phyloP scores from a whole-genome alignment of 2,329 filamentous ascomycete species.

The Seiridium unicorne region DNA sequence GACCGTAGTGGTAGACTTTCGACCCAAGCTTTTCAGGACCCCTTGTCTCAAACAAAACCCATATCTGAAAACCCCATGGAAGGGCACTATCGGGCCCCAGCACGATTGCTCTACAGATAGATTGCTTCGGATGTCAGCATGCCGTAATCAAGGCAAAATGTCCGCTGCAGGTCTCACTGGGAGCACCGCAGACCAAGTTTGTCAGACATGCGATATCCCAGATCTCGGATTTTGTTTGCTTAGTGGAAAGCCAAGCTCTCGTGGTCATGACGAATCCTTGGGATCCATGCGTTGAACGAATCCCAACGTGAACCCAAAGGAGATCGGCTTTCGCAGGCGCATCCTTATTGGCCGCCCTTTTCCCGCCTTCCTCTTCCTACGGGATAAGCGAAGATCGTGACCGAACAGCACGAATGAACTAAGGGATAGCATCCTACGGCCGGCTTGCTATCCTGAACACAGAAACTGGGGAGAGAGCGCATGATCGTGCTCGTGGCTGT shows the following conservation, averaged over 20 bases:
- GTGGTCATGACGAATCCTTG: not conserved
- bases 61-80: not conserved
- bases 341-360: not conserved
- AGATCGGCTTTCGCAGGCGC: not conserved
- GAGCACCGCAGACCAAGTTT: no score
- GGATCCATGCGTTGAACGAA: not conserved
- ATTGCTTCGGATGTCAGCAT: not conserved
- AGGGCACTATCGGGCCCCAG: no score
- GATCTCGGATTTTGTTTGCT: not conserved
- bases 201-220: not conserved
- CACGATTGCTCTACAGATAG: not conserved
- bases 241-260: not conserved
- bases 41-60: not conserved
- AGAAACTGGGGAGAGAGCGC: not conserved
- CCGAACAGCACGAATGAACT: no score
- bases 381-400: not conserved
- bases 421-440: no score
- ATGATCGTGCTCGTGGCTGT: not conserved
- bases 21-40: not conserved
- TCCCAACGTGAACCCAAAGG: not conserved
- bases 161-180: not conserved
- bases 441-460: not conserved
- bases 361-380: not conserved
- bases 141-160: not conserved
- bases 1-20: not conserved